Evolutionary conservation across 2,329 filamentous ascomycete species (phyloP).

Genomic region (Botrytis galanthina): DNA sequence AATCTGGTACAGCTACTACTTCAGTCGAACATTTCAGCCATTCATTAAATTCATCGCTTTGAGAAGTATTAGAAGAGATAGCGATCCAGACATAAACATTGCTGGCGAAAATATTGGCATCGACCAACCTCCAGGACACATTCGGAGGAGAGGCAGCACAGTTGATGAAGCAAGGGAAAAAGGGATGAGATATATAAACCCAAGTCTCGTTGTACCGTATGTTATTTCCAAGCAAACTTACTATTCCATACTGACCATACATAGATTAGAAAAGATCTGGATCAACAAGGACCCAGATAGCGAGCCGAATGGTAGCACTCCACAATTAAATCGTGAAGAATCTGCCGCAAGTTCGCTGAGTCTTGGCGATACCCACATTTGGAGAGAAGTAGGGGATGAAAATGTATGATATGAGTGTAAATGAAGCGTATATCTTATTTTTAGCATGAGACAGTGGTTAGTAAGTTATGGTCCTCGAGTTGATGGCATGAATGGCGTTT

Average conservation of each 20-base stretch:
- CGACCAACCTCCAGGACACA: conserved; percentile 29
- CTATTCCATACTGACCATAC: conserved; percentile 22
- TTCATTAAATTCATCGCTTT: conserved; percentile 91
- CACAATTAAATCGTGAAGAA: conserved; percentile 33
- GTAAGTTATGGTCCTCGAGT: not conserved
- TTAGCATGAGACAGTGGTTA: not conserved
- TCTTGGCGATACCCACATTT: conserved; percentile 51
- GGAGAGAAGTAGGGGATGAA: conserved; percentile 43
- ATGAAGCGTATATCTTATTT: not conserved
- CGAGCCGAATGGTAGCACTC: conserved; percentile 25
- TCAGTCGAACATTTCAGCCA: conserved; percentile 76
- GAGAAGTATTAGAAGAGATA: conserved; percentile 70
- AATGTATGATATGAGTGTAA: conserved; percentile 34
- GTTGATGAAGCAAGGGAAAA: conserved; percentile 71
- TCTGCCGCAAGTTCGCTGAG: conserved; percentile 47
- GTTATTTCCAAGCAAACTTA: conserved; percentile 36
- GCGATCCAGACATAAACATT: conserved; percentile 47
- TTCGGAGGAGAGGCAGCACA: conserved; percentile 49
- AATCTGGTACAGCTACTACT: conserved; percentile 86
- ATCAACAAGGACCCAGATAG: conserved; percentile 42
- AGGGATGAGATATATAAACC: conserved; percentile 71
- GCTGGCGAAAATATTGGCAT: conserved; percentile 42
- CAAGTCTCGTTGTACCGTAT: conserved; percentile 67
- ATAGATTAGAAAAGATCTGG: conserved; percentile 68
- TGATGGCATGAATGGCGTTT: conserved; percentile 21